Base-by-base conservation (phyloP, 2,329 filamentous ascomycete genomes). In the Apiospora sp. region DNA sequence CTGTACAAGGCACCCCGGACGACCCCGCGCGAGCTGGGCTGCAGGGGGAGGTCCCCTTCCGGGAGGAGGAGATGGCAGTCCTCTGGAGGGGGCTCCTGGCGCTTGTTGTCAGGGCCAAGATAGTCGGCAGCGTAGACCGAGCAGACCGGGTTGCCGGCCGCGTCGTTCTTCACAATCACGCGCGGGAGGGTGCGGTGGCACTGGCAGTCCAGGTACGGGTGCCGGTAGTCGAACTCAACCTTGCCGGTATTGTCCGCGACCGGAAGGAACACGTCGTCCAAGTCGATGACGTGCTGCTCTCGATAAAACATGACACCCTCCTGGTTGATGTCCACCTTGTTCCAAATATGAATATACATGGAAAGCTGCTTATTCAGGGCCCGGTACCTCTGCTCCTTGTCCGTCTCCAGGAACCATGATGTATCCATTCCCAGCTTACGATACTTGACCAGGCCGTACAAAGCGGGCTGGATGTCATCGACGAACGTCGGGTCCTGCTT, bases 21-120 rank as follows among this genome's bases (percentile, higher is more conserved):
- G 4, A 22, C 3, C 4, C 7, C 19, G 0, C 10, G 16, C 0
- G 19, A 0, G 10, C 19, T 37, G 30, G 19, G 19, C 3, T 6
- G 1, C 8, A 64, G 8, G 1, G 3, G 19, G 10, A 64, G n/a
- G 19, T 22, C 10, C 7, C 1, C 37, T 16, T 30, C 51, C 7
- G 54, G 19, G 10, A n/a, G 27, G 27, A 30, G 27, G 27, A 30
- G 27, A 30, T 30, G 27, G 27, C 27, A 30, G 27, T 30, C 27
- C 27, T 30, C 27, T 30, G 27, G 27, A 30, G 27, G 27, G 27
- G 27, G 27, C 27, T 30, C 27, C 27, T 30, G 27, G 4, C 27
- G 27, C 27, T 30, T 30, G 27, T 30, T 30, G 27, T 30, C 27
- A 30, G 27, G 27, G 27, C 27, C 27, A 30, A 30, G 27, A 37